These are phyloP conservation scores for Nannizziopsis barbatae DNA, from an alignment of 2,329 filamentous ascomycete genomes.

Conservation along the genomic window DNA sequence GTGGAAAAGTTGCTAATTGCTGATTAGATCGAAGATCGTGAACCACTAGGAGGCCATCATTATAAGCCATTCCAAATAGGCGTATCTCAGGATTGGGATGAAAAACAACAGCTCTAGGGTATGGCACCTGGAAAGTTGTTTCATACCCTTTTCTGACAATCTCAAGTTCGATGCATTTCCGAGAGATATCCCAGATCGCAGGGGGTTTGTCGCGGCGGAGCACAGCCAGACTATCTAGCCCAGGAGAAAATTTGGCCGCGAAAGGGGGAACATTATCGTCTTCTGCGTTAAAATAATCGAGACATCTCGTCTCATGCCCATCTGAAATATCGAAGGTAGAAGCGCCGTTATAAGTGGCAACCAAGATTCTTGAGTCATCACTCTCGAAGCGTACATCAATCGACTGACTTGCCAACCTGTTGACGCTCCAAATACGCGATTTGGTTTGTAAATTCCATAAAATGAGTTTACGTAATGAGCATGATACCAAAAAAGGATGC, in stretches of 20 bases:
- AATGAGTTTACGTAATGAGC: slow-evolving; percentile 1
- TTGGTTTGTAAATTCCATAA: background rate
- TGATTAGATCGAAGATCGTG: slow-evolving; percentile 18
- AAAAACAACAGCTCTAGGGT: slow-evolving; percentile 17
- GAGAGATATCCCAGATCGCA: slow-evolving; percentile 2
- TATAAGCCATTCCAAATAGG: slow-evolving; percentile 21
- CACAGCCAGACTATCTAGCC: background rate
- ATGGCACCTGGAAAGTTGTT: background rate
- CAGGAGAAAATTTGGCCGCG: background rate
- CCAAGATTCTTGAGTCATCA: background rate
- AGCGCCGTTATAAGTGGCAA: background rate
- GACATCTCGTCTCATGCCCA: background rate
- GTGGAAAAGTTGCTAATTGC: background rate
- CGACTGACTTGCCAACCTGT: background rate
- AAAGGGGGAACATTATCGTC: background rate
- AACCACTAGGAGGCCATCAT: slow-evolving; percentile 22
- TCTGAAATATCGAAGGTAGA: background rate
- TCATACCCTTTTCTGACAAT: slow-evolving; percentile 17
- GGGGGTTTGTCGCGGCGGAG: background rate
- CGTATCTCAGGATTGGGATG: slow-evolving; percentile 13
- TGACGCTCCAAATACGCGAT: background rate
- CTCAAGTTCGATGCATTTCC: slow-evolving; percentile 20
- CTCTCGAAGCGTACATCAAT: background rate
- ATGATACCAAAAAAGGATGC: background rate
- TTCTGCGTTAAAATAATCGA: background rate